phyloP scores from a whole-genome alignment of 768 basidiomycete species.

The Phallus indusiatus region DNA sequence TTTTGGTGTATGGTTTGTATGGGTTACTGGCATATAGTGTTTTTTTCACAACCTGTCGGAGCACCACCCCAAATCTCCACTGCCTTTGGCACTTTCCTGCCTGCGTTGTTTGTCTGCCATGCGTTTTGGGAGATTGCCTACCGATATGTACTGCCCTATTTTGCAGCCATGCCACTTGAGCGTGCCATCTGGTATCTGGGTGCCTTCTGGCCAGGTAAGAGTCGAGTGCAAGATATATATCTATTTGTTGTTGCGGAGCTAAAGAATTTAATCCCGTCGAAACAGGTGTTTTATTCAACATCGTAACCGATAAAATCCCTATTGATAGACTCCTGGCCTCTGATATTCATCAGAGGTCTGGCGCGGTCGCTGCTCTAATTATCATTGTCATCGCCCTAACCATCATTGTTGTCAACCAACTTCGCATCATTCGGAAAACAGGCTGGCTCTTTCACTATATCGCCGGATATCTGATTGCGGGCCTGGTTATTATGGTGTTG shows the following conservation, averaged over 20 bases:
- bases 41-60: slow-evolving; percentile 66
- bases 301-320: slow-evolving; percentile 63
- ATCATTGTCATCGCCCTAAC: slow-evolving; percentile 57
- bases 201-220: slow-evolving; percentile 53
- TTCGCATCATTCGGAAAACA: slow-evolving; percentile 74
- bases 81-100: slow-evolving; percentile 73
- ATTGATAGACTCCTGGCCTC: slow-evolving; percentile 64
- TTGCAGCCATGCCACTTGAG: slow-evolving; percentile 61
- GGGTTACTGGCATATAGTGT: slow-evolving; percentile 75
- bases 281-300: slow-evolving; percentile 57
- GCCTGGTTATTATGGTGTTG: slow-evolving; percentile 54
- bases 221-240: no score
- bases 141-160: slow-evolving; percentile 65
- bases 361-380: slow-evolving; percentile 58
- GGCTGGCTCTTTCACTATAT: slow-evolving; percentile 75
- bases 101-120: slow-evolving; percentile 67
- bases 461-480: slow-evolving; percentile 63
- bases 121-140: slow-evolving; percentile 71
- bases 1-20: slow-evolving; percentile 77
- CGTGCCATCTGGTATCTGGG: slow-evolving; percentile 63
- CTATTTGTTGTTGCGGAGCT: neutral
- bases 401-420: slow-evolving; percentile 59
- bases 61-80: slow-evolving; percentile 59
- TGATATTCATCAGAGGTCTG: slow-evolving; percentile 55
- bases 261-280: neutral